Percentiles rank a stretch among this genome's conserved stretches.
Evolutionary conservation across 2,329 filamentous ascomycete species (phyloP).

Genomic region (Penicillium sp.): DNA sequence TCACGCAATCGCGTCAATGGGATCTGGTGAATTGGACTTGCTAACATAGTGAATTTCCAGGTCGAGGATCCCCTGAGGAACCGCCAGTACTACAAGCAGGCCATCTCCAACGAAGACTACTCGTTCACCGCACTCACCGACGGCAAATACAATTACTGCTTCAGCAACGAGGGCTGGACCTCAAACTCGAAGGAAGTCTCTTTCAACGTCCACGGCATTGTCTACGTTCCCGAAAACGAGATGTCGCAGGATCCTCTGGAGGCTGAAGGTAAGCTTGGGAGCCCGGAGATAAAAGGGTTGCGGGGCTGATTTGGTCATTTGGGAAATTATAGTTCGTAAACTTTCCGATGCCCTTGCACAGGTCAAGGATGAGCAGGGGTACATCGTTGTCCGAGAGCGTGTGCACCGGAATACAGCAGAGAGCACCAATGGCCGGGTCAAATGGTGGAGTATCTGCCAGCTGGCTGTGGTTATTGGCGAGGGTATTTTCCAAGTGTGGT

Average conservation of each 20-base stretch:
- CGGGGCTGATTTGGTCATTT: conserved; percentile 5
- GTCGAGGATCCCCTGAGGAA: conserved; percentile 73
- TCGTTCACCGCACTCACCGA: conserved; percentile 81
- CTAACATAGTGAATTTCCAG: conserved; percentile 38
- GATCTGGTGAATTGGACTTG: not conserved
- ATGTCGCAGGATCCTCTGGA: conserved; percentile 82
- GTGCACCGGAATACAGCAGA: conserved; percentile 98
- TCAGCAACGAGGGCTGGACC: conserved; percentile 98
- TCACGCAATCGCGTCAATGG: not conserved
- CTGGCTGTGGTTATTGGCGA: conserved; percentile 82
- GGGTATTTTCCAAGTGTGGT: conserved; percentile 98
- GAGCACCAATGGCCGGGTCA: conserved; percentile 94
- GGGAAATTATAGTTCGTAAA: conserved; percentile 59
- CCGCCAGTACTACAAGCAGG: conserved; percentile 74
- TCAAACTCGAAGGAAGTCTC: conserved; percentile 96
- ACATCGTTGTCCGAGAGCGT: conserved; percentile 91
- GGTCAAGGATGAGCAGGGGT: conserved; percentile 96
- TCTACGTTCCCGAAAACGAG: conserved; percentile 90
- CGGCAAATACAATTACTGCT: conserved; percentile 93
- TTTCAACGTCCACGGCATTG: conserved; percentile 98
- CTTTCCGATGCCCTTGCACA: conserved; percentile 81
- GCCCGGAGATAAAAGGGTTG: not conserved
- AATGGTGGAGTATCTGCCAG: conserved; percentile 99
- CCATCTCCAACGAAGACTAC: conserved; percentile 85
- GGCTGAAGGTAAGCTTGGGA: conserved; percentile 63